Conservation (phyloP, 352 stramenopile genomes). For the Phytophthora quininea region DNA sequence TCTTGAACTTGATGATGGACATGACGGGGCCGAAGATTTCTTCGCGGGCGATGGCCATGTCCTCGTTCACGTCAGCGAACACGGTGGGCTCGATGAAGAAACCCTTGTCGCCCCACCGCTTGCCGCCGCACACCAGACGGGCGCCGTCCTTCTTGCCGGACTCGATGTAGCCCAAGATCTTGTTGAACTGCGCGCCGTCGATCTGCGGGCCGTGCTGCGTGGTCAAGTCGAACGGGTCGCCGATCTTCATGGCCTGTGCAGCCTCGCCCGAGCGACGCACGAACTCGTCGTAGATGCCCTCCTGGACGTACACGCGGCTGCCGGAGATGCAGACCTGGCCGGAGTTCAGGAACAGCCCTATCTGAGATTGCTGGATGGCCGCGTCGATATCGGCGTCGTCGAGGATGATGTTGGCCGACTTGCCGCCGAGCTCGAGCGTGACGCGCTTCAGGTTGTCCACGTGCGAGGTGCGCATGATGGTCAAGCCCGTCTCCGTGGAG, state of each 20-base stretch:
- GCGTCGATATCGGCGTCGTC: slow-evolving; percentile 69
- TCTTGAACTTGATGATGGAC: slow-evolving; percentile 89
- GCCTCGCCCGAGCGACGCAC: slow-evolving; percentile 56
- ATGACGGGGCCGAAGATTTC: slow-evolving; percentile 94
- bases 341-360: slow-evolving; percentile 83
- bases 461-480: slow-evolving; percentile 57
- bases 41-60: slow-evolving; percentile 89
- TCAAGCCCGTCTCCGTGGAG: slow-evolving; percentile 56
- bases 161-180: slow-evolving; percentile 85
- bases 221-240: slow-evolving; percentile 45
- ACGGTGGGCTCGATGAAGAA: slow-evolving; percentile 94
- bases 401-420: slow-evolving; percentile 76
- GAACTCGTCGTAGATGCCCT: slow-evolving; percentile 88
- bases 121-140: slow-evolving; percentile 76
- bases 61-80: slow-evolving; percentile 75
- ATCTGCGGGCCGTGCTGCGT: slow-evolving; percentile 61
- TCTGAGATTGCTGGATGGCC: slow-evolving; percentile 47
- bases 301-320: slow-evolving; percentile 86
- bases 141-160: slow-evolving; percentile 82
- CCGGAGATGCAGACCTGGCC: slow-evolving; percentile 89
- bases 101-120: slow-evolving; percentile 59
- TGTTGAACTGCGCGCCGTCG: slow-evolving; percentile 67
- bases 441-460: slow-evolving; percentile 75
- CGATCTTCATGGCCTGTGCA: slow-evolving; percentile 60
- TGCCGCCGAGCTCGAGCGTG: slow-evolving; percentile 78